These are phyloP conservation scores for Colletotrichum gloeosporioides DNA, from an alignment of 2,329 filamentous ascomycete species.

Conservation along the genomic window DNA sequence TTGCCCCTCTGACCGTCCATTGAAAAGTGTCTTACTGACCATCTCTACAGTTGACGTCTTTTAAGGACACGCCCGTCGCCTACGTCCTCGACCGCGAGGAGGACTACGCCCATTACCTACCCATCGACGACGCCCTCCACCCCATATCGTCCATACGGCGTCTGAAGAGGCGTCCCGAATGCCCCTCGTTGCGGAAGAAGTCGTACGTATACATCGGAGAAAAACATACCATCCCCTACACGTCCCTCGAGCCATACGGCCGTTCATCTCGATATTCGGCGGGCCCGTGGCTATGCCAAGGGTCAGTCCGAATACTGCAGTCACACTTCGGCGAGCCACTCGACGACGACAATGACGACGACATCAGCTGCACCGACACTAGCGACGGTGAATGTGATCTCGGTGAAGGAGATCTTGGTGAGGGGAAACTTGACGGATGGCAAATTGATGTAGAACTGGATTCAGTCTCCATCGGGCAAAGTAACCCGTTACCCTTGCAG, in stretches of 20 bases:
- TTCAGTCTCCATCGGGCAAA: background rate
- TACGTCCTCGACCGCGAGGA: background rate
- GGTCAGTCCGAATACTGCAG: background rate
- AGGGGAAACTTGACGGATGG: background rate
- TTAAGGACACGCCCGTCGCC: background rate
- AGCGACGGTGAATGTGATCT: background rate
- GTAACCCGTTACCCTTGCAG: background rate
- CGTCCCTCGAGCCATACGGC: background rate
- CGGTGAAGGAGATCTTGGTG: background rate
- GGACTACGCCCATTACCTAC: background rate
- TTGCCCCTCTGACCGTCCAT: too few relatives aligned
- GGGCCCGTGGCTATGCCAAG: background rate
- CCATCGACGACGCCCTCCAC: background rate
- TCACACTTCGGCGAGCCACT: background rate
- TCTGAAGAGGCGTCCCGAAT: background rate
- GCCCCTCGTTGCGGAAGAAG: background rate
- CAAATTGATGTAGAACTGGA: background rate
- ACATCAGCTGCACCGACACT: background rate
- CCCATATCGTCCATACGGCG: background rate
- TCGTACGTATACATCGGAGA: background rate
- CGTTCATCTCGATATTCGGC: accelerated
- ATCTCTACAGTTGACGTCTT: background rate
- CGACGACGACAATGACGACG: background rate
- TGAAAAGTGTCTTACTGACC: background rate
- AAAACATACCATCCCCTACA: background rate